Evolutionary conservation across 1,139 yeast species (phyloP), one percentile per base, ranked within the genome.

Genomic region (Candida glucosophila): DNA sequence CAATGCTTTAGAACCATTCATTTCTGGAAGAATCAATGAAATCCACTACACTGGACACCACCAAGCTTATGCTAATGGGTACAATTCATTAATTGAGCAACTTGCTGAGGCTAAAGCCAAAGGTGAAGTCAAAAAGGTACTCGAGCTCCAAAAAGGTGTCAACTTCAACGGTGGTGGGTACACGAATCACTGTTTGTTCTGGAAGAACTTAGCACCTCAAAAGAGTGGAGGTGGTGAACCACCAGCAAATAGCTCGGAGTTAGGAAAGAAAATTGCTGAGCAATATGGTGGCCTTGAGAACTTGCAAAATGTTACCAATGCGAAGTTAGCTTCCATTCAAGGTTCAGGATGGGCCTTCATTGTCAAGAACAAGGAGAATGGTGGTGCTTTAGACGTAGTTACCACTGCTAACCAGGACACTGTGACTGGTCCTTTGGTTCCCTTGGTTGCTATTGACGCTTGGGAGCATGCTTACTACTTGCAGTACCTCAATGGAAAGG

Each of bases 381-480:
- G 90, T 41, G 60, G 58, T 19, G 72, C 77, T 26, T 56, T 88
- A 47, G 95, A 83, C 41, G 81, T 88, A 31, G 81, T 85, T 35
- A 83, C 88, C 49, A 82, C 88, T 42, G 67, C 74, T 42, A 88
- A 88, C 68, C 97, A 88, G 59, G 97, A 88, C 58, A 81, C 94
- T 21, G 85, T 82, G 20, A 68, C 80, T 25, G 80, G 85, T 21
- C 64, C 72, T 16, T 68, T 73, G 50, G 68, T 75, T 29, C 95
- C 96, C 26, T 66, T 88, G 55, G 71, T 88, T 34, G 97, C 95
- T 28, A 83, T 88, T 53, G 97, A 88, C 50, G 96, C 97, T 35
- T 88, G 97, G 97, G 97, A 88, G 60, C 97, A 88, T 52, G 96
- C 97, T 29, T 88, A 86, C 68, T 88, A 88, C 72, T 70, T 88